Conservation (phyloP, 2,329 filamentous ascomycete species). For the Lasiodiplodia sp. region DNA sequence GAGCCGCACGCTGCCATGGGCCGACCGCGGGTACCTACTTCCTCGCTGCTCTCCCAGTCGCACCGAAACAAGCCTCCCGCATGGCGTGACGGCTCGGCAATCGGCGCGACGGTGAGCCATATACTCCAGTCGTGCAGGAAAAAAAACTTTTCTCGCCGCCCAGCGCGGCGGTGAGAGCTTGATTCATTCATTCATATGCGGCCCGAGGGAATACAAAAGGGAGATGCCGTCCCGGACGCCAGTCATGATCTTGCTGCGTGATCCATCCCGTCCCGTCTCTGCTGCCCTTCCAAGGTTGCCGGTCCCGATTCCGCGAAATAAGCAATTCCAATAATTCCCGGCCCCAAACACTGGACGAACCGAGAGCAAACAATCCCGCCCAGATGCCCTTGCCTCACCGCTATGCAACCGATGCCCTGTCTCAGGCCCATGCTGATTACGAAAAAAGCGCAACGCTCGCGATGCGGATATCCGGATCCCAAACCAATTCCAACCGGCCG, state of each 20-base stretch:
- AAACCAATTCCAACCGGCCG: slow-evolving; percentile 1
- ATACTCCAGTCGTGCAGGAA: not conserved
- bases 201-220: slow-evolving; percentile 29
- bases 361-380: slow-evolving; percentile 20
- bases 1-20: slow-evolving; percentile 18
- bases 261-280: slow-evolving; percentile 19
- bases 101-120: slow-evolving; percentile 13
- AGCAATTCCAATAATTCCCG: slow-evolving; percentile 22
- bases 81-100: slow-evolving; percentile 22
- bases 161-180: slow-evolving; percentile 12
- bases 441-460: slow-evolving; percentile 1
- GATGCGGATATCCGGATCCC: slow-evolving; percentile 8
- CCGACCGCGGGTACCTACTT: slow-evolving; percentile 21
- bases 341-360: slow-evolving; percentile 3
- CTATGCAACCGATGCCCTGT: slow-evolving; percentile 22
- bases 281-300: slow-evolving; percentile 17
- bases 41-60: slow-evolving; percentile 6
- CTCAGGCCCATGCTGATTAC: slow-evolving; percentile 22
- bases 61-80: slow-evolving; percentile 4
- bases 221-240: slow-evolving; percentile 24
- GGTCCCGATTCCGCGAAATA: slow-evolving; percentile 23
- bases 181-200: slow-evolving; percentile 28
- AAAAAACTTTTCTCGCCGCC: not conserved
- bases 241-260: slow-evolving; percentile 19
- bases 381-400: slow-evolving; percentile 22